Conservation (phyloP, 2,329 filamentous ascomycete species). For the Gremmenia infestans region DNA sequence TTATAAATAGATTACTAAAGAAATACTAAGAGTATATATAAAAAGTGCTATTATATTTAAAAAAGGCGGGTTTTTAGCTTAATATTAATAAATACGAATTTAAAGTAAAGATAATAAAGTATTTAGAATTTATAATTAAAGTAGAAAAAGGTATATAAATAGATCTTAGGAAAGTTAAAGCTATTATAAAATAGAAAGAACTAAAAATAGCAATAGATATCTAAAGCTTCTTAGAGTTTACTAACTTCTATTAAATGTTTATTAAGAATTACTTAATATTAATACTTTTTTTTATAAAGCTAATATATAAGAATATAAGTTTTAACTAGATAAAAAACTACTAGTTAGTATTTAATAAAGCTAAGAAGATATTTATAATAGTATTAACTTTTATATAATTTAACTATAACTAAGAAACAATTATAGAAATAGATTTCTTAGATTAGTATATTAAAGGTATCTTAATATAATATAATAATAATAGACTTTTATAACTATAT, state of each 20-base stretch:
- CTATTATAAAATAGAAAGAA: neutral
- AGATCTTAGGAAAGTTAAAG: neutral
- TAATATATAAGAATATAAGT: too few species aligned
- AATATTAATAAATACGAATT: neutral
- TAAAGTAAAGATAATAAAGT: neutral
- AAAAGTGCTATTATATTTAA: neutral
- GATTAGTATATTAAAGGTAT: neutral
- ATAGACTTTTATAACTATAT: neutral
- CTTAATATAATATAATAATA: neutral
- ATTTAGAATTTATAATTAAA: neutral
- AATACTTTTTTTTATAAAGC: too few species aligned
- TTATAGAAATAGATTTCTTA: neutral
- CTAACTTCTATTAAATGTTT: neutral
- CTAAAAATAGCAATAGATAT: neutral
- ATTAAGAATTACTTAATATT: neutral
- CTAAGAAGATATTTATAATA: too few species aligned
- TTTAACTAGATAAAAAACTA: neutral
- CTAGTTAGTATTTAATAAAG: too few species aligned
- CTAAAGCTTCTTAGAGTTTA: neutral
- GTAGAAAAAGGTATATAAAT: neutral
- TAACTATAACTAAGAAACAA: neutral
- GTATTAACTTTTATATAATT: neutral
- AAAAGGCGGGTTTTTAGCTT: neutral
- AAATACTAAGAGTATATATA: neutral
- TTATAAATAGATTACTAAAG: neutral